Base-by-base conservation (phyloP, 169 alveolate genomes). In the Plasmodium gonderi region DNA sequence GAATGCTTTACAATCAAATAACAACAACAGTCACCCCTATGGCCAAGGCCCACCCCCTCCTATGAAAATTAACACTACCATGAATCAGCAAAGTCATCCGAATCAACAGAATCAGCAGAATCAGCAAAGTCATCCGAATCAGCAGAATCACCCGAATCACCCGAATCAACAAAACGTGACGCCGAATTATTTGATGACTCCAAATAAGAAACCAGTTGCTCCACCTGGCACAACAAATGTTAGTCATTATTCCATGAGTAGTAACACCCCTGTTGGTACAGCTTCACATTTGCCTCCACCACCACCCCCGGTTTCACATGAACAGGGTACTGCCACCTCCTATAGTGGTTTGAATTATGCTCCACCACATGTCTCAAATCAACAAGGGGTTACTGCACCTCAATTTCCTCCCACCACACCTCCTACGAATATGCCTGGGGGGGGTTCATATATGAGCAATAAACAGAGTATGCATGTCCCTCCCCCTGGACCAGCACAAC, bases 301-400 rank as follows among this genome's bases (percentile, higher is more conserved):
- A 47, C 45, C 76, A 8, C 83, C 92, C 11, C 92, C 72, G 2
- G 72, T 60, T 60, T 29, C 72, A 20, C 72, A 60, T 23, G 72
- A 60, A 3, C 72, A 60, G 72, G 72, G 72, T 14, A 60, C 7
- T 60, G 38, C 72, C 9, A 29, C 72, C 72, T 60, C 5, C 26
- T 29, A 36, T 42, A 9, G 51, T 60, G 72, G 72, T 20, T 20
- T 60, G 72, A 60, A 60, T 60, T 60, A 60, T 60, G 7, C 72
- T 36, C 14, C 72, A 23, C 72, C 72, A 60, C 72, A 60, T 7
- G n/a, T 60, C 6, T 36, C 72, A 12, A 20, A 29, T 23, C 72
- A 60, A 5, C 38, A 60, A 6, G 72, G 36, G 26, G 36, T 60
- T 36, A 23, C 72, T 60, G 38, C 72, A 36, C 38, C 72, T 8